These are phyloP conservation scores for Trypanosoma caninum DNA, from an alignment of 208 protist species.

Conservation along the genomic window DNA sequence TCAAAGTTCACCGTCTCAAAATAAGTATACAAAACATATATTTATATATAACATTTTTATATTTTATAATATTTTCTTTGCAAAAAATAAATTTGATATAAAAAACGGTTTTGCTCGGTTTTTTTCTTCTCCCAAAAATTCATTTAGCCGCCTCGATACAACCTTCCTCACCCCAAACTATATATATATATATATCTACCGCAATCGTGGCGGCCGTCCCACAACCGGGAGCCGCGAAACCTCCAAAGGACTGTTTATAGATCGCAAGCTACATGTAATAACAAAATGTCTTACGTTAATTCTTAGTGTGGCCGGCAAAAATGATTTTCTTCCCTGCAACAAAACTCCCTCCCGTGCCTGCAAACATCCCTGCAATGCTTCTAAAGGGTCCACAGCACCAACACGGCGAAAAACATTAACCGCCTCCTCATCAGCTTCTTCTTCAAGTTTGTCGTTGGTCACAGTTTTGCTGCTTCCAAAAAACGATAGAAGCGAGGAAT, in stretches of 20 bases:
- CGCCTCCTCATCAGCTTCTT: slow-evolving; percentile 11
- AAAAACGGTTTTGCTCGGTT: no score
- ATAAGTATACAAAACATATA: no score
- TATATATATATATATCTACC: not conserved
- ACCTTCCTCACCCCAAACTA: not conserved
- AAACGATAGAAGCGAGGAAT: not conserved
- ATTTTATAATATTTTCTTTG: no score
- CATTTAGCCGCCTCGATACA: no score
- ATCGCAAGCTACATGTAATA: slow-evolving; percentile 70
- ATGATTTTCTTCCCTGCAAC: not conserved
- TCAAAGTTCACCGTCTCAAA: no score
- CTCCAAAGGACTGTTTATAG: slow-evolving; percentile 36
- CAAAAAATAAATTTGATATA: not conserved
- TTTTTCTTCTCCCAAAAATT: no score
- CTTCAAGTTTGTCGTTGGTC: not conserved
- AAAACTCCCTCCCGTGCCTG: slow-evolving; percentile 12
- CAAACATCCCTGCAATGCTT: slow-evolving; percentile 43
- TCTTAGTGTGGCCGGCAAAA: slow-evolving; percentile 28
- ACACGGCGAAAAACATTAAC: slow-evolving; percentile 31
- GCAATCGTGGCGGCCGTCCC: slow-evolving; percentile 1
- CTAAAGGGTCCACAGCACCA: slow-evolving; percentile 44
- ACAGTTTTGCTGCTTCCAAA: not conserved
- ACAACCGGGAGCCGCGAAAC: not conserved
- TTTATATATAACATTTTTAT: no score
- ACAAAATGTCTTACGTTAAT: slow-evolving; percentile 71